Evolutionary conservation across 148 eudicot species (phyloP).

Genomic region (Chenopodium berlandieri): DNA sequence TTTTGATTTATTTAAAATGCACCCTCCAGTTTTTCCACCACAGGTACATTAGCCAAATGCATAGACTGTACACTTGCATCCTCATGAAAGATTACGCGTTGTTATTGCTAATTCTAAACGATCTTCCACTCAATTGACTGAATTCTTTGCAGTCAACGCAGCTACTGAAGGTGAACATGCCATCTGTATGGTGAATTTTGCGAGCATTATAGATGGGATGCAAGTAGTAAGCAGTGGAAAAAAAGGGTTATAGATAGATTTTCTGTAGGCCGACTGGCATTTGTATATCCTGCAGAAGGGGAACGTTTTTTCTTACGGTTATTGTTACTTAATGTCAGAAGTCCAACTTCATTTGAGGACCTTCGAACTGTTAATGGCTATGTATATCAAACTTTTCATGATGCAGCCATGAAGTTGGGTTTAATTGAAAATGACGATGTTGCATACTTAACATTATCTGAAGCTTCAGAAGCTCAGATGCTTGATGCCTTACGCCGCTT

Average conservation of each 20-base stretch:
- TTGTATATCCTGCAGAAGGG: neutral
- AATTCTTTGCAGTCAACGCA: neutral
- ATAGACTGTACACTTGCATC: neutral
- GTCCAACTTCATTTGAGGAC: constrained; percentile 2
- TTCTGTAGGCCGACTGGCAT: neutral
- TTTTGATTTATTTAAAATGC: constrained; percentile 14
- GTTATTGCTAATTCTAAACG: neutral
- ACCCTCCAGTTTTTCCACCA: neutral
- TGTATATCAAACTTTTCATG: neutral
- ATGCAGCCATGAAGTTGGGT: neutral
- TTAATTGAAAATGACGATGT: neutral
- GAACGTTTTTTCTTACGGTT: neutral
- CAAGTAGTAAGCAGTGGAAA: too few species aligned
- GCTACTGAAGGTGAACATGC: neutral
- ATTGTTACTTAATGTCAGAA: neutral
- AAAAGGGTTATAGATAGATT: too few species aligned
- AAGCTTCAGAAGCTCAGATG: neutral
- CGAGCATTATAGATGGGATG: neutral
- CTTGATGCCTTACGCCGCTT: neutral
- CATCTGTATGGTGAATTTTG: neutral
- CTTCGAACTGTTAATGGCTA: neutral
- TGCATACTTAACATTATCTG: neutral
- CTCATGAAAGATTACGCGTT: too few species aligned
- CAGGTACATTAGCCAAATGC: neutral
- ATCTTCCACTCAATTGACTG: neutral